These are phyloP conservation scores for Aspergillus heteromorphus DNA, from an alignment of 495 filamentous ascomycete genomes.

Conservation along the genomic window DNA sequence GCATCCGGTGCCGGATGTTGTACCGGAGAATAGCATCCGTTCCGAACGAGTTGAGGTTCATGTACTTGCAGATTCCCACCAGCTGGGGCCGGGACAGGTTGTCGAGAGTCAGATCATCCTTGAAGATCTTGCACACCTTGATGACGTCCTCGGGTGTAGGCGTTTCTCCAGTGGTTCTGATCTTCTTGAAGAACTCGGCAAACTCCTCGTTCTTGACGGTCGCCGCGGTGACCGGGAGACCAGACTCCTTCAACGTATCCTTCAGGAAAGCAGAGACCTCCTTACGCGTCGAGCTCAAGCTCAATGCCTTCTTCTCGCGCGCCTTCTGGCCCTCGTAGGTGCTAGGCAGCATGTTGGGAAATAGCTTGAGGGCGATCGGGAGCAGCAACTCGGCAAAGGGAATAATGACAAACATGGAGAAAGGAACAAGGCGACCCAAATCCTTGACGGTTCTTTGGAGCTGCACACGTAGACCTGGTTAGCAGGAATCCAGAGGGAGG, in stretches of 20 bases:
- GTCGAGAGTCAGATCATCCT: constrained; percentile 95
- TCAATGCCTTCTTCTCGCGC: constrained; percentile 80
- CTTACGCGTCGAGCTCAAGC: constrained; percentile 79
- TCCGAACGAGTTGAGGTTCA: constrained; percentile 95
- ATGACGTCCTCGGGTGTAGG: constrained; percentile 89
- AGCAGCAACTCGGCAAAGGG: constrained; percentile 95
- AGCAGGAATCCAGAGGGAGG: neutral
- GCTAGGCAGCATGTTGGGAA: constrained; percentile 94
- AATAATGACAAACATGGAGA: constrained; percentile 94
- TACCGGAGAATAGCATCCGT: constrained; percentile 98
- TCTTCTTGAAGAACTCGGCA: constrained; percentile 95
- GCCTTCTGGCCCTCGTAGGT: constrained; percentile 91
- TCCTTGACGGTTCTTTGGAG: constrained; percentile 90
- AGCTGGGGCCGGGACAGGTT: constrained; percentile 93
- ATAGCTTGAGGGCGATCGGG: constrained; percentile 85
- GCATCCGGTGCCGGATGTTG: constrained; percentile 94
- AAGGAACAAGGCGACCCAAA: constrained; percentile 86
- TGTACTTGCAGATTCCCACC: constrained; percentile 96
- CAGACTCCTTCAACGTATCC: constrained; percentile 86
- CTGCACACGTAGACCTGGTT: constrained; percentile 26
- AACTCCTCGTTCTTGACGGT: constrained; percentile 94
- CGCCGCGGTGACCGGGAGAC: constrained; percentile 76
- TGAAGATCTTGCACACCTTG: constrained; percentile 99
- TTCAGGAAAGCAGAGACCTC: constrained; percentile 91
- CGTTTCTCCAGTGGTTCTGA: constrained; percentile 82